phyloP scores from a whole-genome alignment of 2,329 filamentous ascomycete genomes.

The Sarocladiaceae sp. region DNA sequence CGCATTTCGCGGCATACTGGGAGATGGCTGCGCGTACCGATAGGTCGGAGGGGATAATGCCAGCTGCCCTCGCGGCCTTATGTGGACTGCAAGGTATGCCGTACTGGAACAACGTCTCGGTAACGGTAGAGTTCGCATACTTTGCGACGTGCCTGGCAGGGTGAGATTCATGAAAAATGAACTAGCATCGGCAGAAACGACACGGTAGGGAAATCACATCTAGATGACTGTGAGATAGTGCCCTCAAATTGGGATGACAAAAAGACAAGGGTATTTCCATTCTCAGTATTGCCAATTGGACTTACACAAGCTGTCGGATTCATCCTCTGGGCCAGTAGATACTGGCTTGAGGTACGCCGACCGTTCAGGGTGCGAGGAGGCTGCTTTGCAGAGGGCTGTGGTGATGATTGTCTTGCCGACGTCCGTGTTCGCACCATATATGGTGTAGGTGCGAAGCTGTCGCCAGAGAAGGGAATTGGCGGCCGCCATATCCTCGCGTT shows the following conservation, averaged over 20 bases:
- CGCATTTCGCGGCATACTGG: slow-evolving; percentile 35
- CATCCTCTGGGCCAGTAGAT: slow-evolving; percentile 63
- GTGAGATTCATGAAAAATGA: not conserved
- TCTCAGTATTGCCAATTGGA: not conserved
- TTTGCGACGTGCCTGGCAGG: slow-evolving; percentile 52
- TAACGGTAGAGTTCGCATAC: slow-evolving; percentile 45
- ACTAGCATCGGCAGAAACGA: no score
- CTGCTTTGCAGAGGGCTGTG: slow-evolving; percentile 62
- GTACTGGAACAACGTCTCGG: slow-evolving; percentile 63
- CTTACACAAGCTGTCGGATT: slow-evolving; percentile 64
- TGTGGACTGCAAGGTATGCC: slow-evolving; percentile 72
- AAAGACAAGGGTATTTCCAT: no score
- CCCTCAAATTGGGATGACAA: no score
- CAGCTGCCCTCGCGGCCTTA: slow-evolving; percentile 52
- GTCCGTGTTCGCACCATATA: slow-evolving; percentile 79
- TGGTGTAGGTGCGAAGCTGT: slow-evolving; percentile 61
- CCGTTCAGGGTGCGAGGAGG: slow-evolving; percentile 36
- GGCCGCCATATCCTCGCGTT: slow-evolving; percentile 30
- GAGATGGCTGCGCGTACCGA: slow-evolving; percentile 27
- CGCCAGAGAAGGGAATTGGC: slow-evolving; percentile 60
- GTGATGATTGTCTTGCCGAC: slow-evolving; percentile 81
- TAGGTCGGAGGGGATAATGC: slow-evolving; percentile 23
- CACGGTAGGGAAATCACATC: no score
- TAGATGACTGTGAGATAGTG: no score
- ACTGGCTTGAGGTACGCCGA: slow-evolving; percentile 73